These are phyloP conservation scores for Trichophyton schoenleinii DNA, from an alignment of 2,329 filamentous ascomycete species.

Conservation along the genomic window DNA sequence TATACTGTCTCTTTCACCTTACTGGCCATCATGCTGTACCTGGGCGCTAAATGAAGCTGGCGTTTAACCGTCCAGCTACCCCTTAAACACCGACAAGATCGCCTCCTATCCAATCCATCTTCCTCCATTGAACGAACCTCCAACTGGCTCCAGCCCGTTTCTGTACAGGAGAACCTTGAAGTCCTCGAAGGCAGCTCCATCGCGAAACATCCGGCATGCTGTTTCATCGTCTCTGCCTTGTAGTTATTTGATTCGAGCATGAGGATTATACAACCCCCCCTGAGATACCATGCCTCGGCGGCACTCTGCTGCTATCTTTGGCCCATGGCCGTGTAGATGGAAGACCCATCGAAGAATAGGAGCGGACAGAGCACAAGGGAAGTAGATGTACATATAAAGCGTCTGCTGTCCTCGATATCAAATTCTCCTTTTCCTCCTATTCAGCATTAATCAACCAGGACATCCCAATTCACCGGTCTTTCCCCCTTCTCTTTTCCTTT, in stretches of 20 bases:
- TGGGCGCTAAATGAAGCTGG: slow-evolving; percentile 2
- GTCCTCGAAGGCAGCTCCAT: neutral
- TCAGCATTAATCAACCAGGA: neutral
- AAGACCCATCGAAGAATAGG: neutral
- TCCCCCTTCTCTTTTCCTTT: slow-evolving; percentile 7
- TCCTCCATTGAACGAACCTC: neutral
- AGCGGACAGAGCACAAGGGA: neutral
- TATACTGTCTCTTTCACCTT: neutral
- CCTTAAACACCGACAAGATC: neutral
- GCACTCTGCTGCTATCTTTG: neutral
- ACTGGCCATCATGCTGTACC: neutral
- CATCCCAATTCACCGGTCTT: neutral
- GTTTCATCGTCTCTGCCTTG: neutral
- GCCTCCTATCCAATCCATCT: slow-evolving; percentile 1
- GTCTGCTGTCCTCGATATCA: neutral
- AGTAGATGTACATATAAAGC: neutral
- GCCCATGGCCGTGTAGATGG: neutral
- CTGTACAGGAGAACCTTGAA: neutral
- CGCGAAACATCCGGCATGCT: neutral
- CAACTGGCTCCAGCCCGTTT: neutral
- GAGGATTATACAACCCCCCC: neutral
- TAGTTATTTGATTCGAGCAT: neutral
- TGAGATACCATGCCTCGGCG: neutral
- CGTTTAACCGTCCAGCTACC: neutral
- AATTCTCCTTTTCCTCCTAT: slow-evolving; percentile 4